These are phyloP conservation scores for Platanthera guangdongensis DNA, from an alignment of 106 monocot species.

Conservation along the genomic window DNA sequence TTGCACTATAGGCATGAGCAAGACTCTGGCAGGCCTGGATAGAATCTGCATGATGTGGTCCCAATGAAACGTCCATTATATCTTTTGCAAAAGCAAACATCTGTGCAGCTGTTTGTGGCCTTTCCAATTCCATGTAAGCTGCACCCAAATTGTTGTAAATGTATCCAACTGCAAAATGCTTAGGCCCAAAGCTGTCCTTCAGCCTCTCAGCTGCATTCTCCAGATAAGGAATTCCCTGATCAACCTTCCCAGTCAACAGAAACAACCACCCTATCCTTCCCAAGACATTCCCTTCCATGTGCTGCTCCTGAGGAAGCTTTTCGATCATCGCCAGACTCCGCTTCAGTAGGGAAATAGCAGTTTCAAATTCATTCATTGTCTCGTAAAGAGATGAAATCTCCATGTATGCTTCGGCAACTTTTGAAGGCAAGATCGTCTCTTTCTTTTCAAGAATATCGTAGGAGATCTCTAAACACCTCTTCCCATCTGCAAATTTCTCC, in stretches of 20 bases:
- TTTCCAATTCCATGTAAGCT: slow-evolving; percentile 78
- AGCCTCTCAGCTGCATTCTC: slow-evolving; percentile 81
- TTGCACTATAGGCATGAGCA: slow-evolving; percentile 82
- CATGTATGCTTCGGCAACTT: slow-evolving; percentile 59
- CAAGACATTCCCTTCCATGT: slow-evolving; percentile 63
- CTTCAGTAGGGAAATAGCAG: slow-evolving; percentile 66
- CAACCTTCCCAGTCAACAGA: slow-evolving; percentile 75
- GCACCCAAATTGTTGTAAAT: slow-evolving; percentile 92
- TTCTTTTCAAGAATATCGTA: slow-evolving; percentile 58
- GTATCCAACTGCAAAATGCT: slow-evolving; percentile 87
- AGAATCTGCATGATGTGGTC: slow-evolving; percentile 76
- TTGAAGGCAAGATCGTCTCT: slow-evolving; percentile 31
- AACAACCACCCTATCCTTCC: slow-evolving; percentile 82
- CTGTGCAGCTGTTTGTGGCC: slow-evolving; percentile 88
- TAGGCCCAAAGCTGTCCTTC: slow-evolving; percentile 86
- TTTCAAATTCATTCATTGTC: slow-evolving; percentile 74
- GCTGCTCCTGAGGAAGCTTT: slow-evolving; percentile 63
- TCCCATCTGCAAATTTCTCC: slow-evolving; percentile 59
- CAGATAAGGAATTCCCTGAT: slow-evolving; percentile 53
- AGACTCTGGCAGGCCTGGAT: slow-evolving; percentile 85
- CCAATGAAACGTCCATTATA: slow-evolving; percentile 79
- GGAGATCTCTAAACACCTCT: slow-evolving; percentile 65
- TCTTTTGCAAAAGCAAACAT: slow-evolving; percentile 98
- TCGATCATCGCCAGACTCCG: slow-evolving; percentile 51
- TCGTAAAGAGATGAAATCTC: slow-evolving; percentile 75